Conservation (phyloP, 495 filamentous ascomycete genomes). For the Penicillium salamii region DNA sequence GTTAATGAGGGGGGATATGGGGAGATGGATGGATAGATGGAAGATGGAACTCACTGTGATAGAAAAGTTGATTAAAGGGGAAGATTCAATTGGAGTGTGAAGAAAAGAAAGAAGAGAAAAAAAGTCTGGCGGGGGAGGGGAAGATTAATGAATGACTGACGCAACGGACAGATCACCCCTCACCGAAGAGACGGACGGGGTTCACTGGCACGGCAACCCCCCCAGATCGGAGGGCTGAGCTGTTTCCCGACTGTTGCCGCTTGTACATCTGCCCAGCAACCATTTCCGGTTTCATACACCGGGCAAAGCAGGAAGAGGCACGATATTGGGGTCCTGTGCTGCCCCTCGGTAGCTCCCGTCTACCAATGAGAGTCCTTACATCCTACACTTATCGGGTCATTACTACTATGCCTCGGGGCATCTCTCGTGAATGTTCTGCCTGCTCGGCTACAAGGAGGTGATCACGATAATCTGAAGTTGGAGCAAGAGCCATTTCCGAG, state of each 20-base stretch:
- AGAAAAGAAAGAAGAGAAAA: constrained; percentile 21
- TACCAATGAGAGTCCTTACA: constrained; percentile 31
- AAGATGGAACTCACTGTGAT: constrained; percentile 19
- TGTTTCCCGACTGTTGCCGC: constrained; percentile 38
- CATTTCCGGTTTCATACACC: constrained; percentile 53
- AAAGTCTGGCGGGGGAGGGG: constrained; percentile 24
- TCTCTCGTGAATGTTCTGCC: constrained; percentile 35
- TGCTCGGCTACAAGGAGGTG: constrained; percentile 15
- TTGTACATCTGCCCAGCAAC: constrained; percentile 27
- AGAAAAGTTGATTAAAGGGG: constrained; percentile 17
- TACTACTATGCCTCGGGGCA: constrained; percentile 20
- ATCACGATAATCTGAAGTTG: constrained; percentile 9
- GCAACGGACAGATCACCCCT: constrained; percentile 42
- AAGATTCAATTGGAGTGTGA: constrained; percentile 27
- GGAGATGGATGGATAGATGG: constrained; percentile 4
- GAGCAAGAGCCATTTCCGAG: background rate
- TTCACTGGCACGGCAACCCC: constrained; percentile 10
- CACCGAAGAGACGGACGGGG: constrained; percentile 35
- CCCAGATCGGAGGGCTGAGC: constrained; percentile 14
- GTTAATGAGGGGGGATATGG: constrained; percentile 8
- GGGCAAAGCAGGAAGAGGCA: constrained; percentile 49
- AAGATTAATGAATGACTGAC: constrained; percentile 39
- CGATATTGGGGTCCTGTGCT: constrained; percentile 32
- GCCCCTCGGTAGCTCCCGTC: constrained; percentile 36
- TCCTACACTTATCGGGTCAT: constrained; percentile 21